Conservation (phyloP, 75 land plant genomes). For the Picea glauca region DNA sequence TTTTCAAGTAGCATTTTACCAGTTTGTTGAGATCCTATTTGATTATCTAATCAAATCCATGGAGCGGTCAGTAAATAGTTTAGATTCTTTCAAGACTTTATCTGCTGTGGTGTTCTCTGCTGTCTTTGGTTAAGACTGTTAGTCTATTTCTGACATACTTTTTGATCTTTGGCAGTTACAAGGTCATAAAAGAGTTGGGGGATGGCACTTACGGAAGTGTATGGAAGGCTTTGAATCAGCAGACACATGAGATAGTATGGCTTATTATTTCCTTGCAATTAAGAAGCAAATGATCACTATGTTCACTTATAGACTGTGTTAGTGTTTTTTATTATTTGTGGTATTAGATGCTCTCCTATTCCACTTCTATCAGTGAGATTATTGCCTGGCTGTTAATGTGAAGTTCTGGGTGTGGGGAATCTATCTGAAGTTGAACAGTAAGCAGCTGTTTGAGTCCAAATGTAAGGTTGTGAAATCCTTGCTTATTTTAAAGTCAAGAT, state of each 20-base stretch:
- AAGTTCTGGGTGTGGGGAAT: background rate
- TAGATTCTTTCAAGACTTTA: background rate
- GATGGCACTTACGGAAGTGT: slow-evolving; percentile 92
- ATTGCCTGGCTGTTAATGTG: background rate
- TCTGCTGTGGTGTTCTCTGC: background rate
- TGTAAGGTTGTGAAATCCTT: no score
- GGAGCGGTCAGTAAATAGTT: slow-evolving; percentile 16
- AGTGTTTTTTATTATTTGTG: no score
- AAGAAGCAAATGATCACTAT: background rate
- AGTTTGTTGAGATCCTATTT: slow-evolving; percentile 12
- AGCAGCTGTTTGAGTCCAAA: background rate
- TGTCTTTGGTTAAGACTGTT: background rate
- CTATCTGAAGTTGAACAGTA: background rate
- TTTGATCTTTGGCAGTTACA: slow-evolving; percentile 44
- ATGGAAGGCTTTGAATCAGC: slow-evolving; percentile 51
- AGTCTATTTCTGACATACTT: background rate
- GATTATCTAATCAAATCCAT: slow-evolving; percentile 1
- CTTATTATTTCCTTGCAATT: background rate
- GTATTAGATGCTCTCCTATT: background rate
- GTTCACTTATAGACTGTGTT: no score
- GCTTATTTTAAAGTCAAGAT: no score
- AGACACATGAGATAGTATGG: slow-evolving; percentile 66
- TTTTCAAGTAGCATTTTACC: slow-evolving; percentile 9
- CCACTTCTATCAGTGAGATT: background rate
- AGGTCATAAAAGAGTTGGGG: slow-evolving; percentile 71